Conservation (phyloP, 805 yeast genomes). For the Maudiozyma bulderi region DNA sequence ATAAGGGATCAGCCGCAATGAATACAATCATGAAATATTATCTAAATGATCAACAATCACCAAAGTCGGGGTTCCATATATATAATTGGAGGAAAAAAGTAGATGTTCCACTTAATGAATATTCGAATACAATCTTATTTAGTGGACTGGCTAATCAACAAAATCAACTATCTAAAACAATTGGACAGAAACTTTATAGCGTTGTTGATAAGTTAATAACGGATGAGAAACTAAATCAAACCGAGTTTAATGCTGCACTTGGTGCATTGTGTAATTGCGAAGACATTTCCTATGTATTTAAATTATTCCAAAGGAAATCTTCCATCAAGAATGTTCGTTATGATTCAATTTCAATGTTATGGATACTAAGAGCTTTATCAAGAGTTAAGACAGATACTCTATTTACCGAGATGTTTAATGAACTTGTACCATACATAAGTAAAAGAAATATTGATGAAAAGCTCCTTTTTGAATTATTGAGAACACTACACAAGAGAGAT, state of each 20-base stretch:
- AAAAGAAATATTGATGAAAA: constrained; percentile 14
- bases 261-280: constrained; percentile 35
- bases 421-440: constrained; percentile 14
- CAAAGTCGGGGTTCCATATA: constrained; percentile 41
- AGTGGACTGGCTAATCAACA: constrained; percentile 34
- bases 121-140: constrained; percentile 38
- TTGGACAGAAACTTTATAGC: constrained; percentile 28
- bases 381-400: constrained; percentile 11
- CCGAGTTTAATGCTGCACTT: constrained; percentile 39
- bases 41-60: constrained; percentile 32
- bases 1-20: constrained; percentile 49
- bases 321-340: constrained; percentile 10
- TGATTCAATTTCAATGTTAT: constrained; percentile 20
- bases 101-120: constrained; percentile 44
- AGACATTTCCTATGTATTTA: constrained; percentile 31
- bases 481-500: constrained; percentile 11
- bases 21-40: constrained; percentile 50
- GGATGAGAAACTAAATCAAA: constrained; percentile 28
- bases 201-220: constrained; percentile 27
- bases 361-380: constrained; percentile 17
- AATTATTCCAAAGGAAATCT: constrained; percentile 27
- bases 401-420: constrained; percentile 13
- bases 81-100: constrained; percentile 52
- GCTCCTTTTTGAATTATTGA: constrained; percentile 19
- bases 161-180: constrained; percentile 25